A percentile compares a stretch with the other conserved stretches of the same genome.
Conservation (phyloP, 257 asterid species). For the Ehretia macrophylla region DNA sequence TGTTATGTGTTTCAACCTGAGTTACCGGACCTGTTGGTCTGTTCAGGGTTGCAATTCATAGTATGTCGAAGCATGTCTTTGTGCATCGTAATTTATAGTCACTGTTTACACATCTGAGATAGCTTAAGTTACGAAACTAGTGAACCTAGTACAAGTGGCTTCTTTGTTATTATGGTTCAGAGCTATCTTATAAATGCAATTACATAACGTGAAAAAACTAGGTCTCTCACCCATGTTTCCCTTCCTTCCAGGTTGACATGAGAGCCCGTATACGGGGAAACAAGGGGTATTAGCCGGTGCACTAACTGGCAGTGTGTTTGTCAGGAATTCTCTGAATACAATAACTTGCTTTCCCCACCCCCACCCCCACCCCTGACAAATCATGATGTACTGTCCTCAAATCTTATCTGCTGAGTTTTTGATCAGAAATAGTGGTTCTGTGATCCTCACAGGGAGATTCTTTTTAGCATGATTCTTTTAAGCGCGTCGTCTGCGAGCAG, state of each 20-base stretch:
- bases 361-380: neutral
- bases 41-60: too few species aligned
- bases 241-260: constrained; percentile 73
- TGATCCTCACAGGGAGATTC: too few species aligned
- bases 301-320: neutral
- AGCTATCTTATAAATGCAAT: neutral
- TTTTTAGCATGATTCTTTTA: too few species aligned
- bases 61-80: too few species aligned
- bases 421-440: constrained; percentile 1
- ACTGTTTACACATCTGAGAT: too few species aligned
- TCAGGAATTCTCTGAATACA: neutral
- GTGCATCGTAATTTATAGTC: too few species aligned
- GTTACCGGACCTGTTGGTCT: too few species aligned
- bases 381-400: constrained; percentile 12
- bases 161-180: too few species aligned
- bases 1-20: too few species aligned
- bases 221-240: constrained; percentile 5
- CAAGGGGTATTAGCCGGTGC: constrained; percentile 61
- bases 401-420: neutral
- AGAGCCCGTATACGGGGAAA: constrained; percentile 96
- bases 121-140: neutral
- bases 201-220: too few species aligned
- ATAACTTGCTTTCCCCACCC: neutral
- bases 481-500: too few species aligned
- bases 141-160: too few species aligned